Evolutionary conservation across 2,329 filamentous ascomycete genomes (phyloP), one percentile per base, ranked within the genome.

Genomic region (Ophiostoma sp.): DNA sequence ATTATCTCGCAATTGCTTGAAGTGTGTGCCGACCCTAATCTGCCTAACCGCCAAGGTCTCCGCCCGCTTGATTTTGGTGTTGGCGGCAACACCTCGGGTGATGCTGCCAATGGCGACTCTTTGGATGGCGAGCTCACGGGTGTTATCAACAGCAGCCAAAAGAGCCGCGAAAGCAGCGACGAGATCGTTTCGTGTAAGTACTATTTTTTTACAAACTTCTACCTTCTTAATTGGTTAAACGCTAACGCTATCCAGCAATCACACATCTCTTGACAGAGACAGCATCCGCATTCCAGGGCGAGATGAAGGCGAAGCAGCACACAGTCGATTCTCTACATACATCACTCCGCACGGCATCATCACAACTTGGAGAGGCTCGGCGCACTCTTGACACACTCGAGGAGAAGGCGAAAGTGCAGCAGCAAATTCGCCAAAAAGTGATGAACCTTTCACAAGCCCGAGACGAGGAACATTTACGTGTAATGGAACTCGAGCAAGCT

Each of bases 1-100:
- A 97, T 99, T 75, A 96, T 98, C 71, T 94, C 93, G n/a, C 95
- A 99, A 77, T 83, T 99, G 41, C 84, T 98, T 13, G 95, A 99
- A 79, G 94, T 99, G 62, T 93, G 94, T 70, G 95, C 95, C 1
- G 93, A 98, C 78, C 90, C 93, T n/a, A 88, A 90, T 69, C 94
- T 98, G 76, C 87, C 93, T 6, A 99, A 99, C 76, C 89, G 93
- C 67, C 94, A 94, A 64, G 94, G 94, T 27, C 84, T 98, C 15
- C 86, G 92, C 54, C 94, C 95, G 0, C 84, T 93, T n/a, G 95
- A 98, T 78, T 99, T 99, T 81, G 94, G 94, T 10, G 92, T 98
- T 36, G 93, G 93, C 5, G 87, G 87, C 11, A 90, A 92, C 68
- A 80, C 80, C 17, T 77, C 79, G 2, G 83, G 84, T 15, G 79